Conservation (phyloP, 2,329 filamentous ascomycete species). For the Fusarium siculi region DNA sequence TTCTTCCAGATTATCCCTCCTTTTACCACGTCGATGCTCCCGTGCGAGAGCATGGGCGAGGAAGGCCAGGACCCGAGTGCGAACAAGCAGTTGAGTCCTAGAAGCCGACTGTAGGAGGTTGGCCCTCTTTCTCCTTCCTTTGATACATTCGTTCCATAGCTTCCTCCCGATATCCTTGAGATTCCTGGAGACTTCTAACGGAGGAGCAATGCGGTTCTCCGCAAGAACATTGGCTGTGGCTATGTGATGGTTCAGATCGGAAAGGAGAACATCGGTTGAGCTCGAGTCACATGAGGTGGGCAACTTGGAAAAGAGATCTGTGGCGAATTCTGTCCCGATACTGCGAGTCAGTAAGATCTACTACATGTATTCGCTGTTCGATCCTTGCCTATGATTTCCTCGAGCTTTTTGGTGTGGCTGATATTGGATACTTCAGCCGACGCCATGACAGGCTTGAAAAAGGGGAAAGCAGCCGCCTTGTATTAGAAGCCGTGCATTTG, state of each 20-base stretch:
- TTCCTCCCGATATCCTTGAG: constrained; percentile 67
- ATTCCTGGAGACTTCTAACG: constrained; percentile 45
- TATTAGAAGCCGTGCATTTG: not conserved
- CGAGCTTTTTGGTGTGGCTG: constrained; percentile 40
- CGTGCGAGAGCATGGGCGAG: constrained; percentile 70
- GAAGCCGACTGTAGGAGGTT: constrained; percentile 35
- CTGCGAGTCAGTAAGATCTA: not conserved
- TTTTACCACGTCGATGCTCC: constrained; percentile 48
- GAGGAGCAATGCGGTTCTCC: not conserved
- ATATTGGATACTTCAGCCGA: constrained; percentile 17
- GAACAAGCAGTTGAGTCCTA: constrained; percentile 48
- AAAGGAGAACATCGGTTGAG: constrained; percentile 54
- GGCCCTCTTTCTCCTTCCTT: constrained; percentile 51
- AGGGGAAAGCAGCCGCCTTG: not conserved
- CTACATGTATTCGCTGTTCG: not conserved
- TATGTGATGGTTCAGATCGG: constrained; percentile 46
- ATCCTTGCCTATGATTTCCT: constrained; percentile 37
- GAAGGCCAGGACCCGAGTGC: constrained; percentile 69
- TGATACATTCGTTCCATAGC: constrained; percentile 75
- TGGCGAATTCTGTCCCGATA: constrained; percentile 43
- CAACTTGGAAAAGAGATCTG: constrained; percentile 42
- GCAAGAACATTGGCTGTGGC: constrained; percentile 32
- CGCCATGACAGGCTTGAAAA: constrained; percentile 32
- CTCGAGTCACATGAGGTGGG: constrained; percentile 43
- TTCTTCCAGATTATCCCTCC: constrained; percentile 47